A percentile compares a stretch with the other conserved stretches of the same genome.
These are phyloP conservation scores for Elaeis oleifera DNA, from an alignment of 202 grass and related monocot genomes.

Conservation along the genomic window DNA sequence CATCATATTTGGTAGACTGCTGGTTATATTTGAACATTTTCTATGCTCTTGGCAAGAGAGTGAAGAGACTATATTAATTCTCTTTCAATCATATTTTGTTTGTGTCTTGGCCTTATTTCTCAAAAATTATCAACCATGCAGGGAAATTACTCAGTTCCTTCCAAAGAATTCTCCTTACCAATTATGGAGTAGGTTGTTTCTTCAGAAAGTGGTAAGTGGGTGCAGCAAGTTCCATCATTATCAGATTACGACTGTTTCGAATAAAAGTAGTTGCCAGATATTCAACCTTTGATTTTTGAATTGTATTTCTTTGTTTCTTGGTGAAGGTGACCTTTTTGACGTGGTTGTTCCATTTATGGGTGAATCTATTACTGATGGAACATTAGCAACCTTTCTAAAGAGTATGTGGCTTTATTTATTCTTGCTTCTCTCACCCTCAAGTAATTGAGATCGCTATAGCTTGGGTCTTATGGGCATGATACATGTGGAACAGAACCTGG, in stretches of 20 bases:
- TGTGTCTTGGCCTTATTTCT: too few relatives aligned
- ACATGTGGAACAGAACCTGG: conserved; percentile 48
- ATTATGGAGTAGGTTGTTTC: conserved; percentile 77
- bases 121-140: conserved; percentile 7
- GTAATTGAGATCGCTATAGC: too few relatives aligned
- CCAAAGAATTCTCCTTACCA: conserved; percentile 58
- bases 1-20: too few relatives aligned
- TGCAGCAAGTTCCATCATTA: conserved; percentile 6
- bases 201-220: conserved; percentile 66
- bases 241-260: not conserved
- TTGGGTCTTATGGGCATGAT: not conserved
- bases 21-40: too few relatives aligned
- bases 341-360: conserved; percentile 81
- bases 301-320: not conserved
- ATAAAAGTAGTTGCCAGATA: not conserved
- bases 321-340: conserved; percentile 59
- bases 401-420: conserved; percentile 25
- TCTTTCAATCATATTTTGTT: too few relatives aligned
- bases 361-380: conserved; percentile 99
- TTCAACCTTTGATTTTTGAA: not conserved
- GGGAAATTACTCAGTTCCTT: conserved; percentile 34
- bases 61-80: too few relatives aligned
- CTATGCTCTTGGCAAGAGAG: too few relatives aligned
- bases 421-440: not conserved
- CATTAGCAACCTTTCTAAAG: conserved; percentile 84